phyloP scores from a whole-genome alignment of 768 basidiomycete species.

The Strobilomyces dryophilus region DNA sequence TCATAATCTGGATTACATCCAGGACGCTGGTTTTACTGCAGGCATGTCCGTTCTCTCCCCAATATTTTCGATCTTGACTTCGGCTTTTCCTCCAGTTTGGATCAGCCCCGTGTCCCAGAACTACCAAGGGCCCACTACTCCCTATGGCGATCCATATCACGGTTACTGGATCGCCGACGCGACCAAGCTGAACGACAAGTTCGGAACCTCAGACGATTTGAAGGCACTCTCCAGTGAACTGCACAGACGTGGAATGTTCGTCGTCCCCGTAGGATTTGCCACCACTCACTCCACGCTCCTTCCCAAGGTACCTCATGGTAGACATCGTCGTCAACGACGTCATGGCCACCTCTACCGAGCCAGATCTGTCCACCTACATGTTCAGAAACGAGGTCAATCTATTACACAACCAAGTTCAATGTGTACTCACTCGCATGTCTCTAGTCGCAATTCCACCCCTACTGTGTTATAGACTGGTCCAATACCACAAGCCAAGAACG shows the following conservation, averaged over 20 bases:
- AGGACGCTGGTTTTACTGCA: slow-evolving; percentile 78
- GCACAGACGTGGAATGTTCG: slow-evolving; percentile 69
- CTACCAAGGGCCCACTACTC: slow-evolving; percentile 62
- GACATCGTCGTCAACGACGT: slow-evolving; percentile 87
- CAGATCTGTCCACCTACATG: slow-evolving; percentile 62
- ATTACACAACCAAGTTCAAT: neutral
- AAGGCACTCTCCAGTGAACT: slow-evolving; percentile 61
- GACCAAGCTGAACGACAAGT: slow-evolving; percentile 59
- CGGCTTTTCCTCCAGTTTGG: slow-evolving; percentile 51
- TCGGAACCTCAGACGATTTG: slow-evolving; percentile 71
- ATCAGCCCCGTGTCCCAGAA: slow-evolving; percentile 81
- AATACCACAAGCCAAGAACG: slow-evolving; percentile 67
- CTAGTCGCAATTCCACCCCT: slow-evolving; percentile 70
- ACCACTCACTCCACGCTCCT: neutral
- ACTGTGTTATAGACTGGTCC: slow-evolving; percentile 68
- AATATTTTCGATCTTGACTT: neutral
- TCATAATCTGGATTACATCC: slow-evolving; percentile 81
- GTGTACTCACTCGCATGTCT: slow-evolving; percentile 3
- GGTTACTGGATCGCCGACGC: slow-evolving; percentile 82
- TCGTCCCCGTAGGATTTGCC: neutral
- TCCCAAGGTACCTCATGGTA: slow-evolving; percentile 70
- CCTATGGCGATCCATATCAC: slow-evolving; percentile 82
- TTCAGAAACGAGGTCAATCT: slow-evolving; percentile 56
- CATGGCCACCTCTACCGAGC: slow-evolving; percentile 60
- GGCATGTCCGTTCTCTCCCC: slow-evolving; percentile 32